phyloP scores from a whole-genome alignment of 164 flowering plant species.

The Kingdonia uniflora region DNA sequence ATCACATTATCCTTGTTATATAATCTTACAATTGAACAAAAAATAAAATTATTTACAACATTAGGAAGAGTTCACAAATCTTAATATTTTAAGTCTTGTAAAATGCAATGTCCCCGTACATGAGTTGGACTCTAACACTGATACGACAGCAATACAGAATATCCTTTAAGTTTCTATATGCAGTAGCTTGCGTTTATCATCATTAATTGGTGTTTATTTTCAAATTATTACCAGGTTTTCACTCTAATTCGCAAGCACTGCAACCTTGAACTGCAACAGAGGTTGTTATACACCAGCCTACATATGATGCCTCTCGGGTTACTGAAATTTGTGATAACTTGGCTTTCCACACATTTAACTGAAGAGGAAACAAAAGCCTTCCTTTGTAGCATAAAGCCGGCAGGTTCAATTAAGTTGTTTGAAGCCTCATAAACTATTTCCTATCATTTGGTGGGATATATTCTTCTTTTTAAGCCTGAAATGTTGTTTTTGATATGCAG shows the following conservation, averaged over 20 bases:
- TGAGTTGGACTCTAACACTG: too few species aligned
- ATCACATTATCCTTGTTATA: too few species aligned
- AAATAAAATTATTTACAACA: too few species aligned
- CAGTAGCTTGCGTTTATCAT: background rate
- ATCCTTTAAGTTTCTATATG: too few species aligned
- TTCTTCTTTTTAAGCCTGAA: too few species aligned
- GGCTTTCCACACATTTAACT: slow-evolving; percentile 57
- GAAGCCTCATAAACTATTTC: too few species aligned
- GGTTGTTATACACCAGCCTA: slow-evolving; percentile 43
- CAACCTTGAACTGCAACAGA: slow-evolving; percentile 37
- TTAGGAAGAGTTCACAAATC: too few species aligned
- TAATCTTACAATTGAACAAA: too few species aligned
- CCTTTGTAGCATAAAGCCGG: slow-evolving; percentile 28
- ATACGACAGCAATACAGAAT: too few species aligned
- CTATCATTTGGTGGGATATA: too few species aligned
- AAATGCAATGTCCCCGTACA: too few species aligned
- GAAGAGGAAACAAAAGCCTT: slow-evolving; percentile 42
- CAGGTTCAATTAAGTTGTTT: slow-evolving; percentile 13
- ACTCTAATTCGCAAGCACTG: slow-evolving; percentile 42
- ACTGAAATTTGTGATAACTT: slow-evolving; percentile 47
- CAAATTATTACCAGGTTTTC: slow-evolving; percentile 37
- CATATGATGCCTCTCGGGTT: slow-evolving; percentile 71
- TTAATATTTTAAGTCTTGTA: too few species aligned
- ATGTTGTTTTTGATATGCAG: slow-evolving; percentile 7
- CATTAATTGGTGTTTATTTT: background rate